Evolutionary conservation across 306 rosid genomes (phyloP).

Genomic region (Pyrus pyrifolia): DNA sequence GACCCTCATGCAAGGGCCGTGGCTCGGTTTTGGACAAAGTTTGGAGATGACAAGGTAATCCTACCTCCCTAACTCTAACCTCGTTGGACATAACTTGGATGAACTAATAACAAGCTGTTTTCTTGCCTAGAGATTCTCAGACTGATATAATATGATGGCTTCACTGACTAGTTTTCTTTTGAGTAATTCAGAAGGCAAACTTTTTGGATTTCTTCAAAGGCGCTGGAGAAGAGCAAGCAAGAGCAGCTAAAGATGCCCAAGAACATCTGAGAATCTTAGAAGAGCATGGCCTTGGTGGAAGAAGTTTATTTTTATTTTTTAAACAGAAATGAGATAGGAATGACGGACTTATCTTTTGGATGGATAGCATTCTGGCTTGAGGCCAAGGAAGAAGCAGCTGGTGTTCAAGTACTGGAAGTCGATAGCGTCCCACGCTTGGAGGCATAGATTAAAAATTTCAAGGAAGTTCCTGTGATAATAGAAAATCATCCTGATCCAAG

Average conservation of each 20-base stretch:
- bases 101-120: no score
- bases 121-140: no score
- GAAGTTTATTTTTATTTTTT: not conserved
- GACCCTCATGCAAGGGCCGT: not conserved
- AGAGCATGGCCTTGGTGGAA: not conserved
- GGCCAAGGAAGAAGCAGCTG: slow-evolving; percentile 3
- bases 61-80: not conserved
- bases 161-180: not conserved
- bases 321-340: not conserved
- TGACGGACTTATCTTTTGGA: slow-evolving; percentile 1
- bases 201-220: not conserved
- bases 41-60: slow-evolving; percentile 10
- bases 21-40: slow-evolving; percentile 6
- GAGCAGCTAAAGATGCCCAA: not conserved
- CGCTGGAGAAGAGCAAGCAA: slow-evolving; percentile 7
- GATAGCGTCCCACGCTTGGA: not conserved
- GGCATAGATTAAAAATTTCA: slow-evolving; percentile 4
- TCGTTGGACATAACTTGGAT: not conserved
- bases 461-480: not conserved
- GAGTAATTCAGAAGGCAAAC: not conserved
- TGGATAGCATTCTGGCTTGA: slow-evolving; percentile 2
- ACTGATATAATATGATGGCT: not conserved
- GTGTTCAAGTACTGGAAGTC: slow-evolving; percentile 1
- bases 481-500: slow-evolving; percentile 3
- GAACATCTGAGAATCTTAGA: slow-evolving; percentile 9